Evolutionary conservation across 805 yeast species (phyloP).

Genomic region (Barnettozyma botsteinii): DNA sequence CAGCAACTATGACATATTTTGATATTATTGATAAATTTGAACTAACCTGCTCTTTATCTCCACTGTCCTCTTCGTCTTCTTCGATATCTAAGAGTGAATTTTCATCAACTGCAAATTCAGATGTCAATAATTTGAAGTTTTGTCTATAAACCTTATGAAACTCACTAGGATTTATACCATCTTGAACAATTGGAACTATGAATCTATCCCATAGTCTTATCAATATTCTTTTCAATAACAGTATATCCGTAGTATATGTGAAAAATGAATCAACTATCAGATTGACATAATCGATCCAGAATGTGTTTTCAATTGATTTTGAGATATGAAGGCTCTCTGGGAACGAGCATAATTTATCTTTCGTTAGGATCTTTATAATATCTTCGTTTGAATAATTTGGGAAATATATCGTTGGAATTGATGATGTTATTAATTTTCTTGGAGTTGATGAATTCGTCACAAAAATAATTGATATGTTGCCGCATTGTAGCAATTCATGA

Average conservation of each 20-base stretch:
- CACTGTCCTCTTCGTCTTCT: slow-evolving; percentile 10
- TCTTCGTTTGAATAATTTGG: slow-evolving; percentile 16
- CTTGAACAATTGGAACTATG: slow-evolving; percentile 14
- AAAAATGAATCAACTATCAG: slow-evolving; percentile 22
- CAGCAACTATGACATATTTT: slow-evolving; percentile 70
- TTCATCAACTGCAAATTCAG: slow-evolving; percentile 27
- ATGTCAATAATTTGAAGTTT: slow-evolving; percentile 26
- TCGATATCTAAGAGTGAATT: slow-evolving; percentile 4
- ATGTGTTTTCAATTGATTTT: slow-evolving; percentile 2
- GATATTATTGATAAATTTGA: slow-evolving; percentile 54
- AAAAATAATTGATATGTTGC: slow-evolving; percentile 19
- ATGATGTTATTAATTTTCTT: slow-evolving; percentile 14
- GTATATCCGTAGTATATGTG: slow-evolving; percentile 20
- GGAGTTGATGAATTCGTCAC: slow-evolving; percentile 15
- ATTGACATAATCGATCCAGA: slow-evolving; percentile 22
- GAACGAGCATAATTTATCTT: slow-evolving; percentile 8
- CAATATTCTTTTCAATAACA: slow-evolving; percentile 14
- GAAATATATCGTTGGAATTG: slow-evolving; percentile 18
- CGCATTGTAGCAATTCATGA: slow-evolving; percentile 15
- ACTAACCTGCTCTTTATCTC: slow-evolving; percentile 7
- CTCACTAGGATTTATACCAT: slow-evolving; percentile 13
- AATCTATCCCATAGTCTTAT: slow-evolving; percentile 21
- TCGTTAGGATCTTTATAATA: slow-evolving; percentile 8
- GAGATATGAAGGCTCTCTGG: slow-evolving; percentile 7
- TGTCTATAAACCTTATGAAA: slow-evolving; percentile 26